Evolutionary conservation across 2,329 filamentous ascomycete genomes (phyloP), one percentile per base, ranked within the genome.

Genomic region (Epichloe sp.): DNA sequence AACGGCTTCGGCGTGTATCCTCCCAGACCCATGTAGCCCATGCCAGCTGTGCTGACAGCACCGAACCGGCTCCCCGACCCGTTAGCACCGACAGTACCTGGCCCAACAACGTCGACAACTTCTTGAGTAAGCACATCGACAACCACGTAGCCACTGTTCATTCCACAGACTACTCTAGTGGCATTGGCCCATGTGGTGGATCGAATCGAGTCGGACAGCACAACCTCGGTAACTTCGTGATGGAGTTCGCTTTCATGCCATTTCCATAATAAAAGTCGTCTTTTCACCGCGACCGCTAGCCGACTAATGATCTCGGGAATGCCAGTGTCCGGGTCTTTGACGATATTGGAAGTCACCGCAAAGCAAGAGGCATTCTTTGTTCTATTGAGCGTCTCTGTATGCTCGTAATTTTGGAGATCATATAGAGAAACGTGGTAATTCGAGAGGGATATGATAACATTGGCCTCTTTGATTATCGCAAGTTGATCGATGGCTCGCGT

Each of bases 1-100:
- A 98, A 75, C 6, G 93, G 94, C 62, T 88, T 94, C 2, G 93
- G 91, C 51, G 91, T 88, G 72, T 89, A 93, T 42, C 88, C 86
- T 47, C 88, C 89, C 63, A 97, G 83, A 1, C 91, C 91, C 79
- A 97, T 95, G 63, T 97, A 97, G 44, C 90, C 89, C 88, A 97
- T 96, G 46, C 88, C 87, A 7, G 85, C 86, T 50, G 83, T 86
- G 53, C 85, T 86, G 55, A 91, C 83, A 2, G 88, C 86, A 5
- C 88, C 88, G 58, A 96, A 91, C 38, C 89, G 79, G 51, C 82
- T 83, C 2, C 78, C 80, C 57, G 86, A 83, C 2, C 74, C 73
- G 1, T 74, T 72, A 1, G 80, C 75, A 11, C 82, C 83, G 51
- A 86, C 79, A 42, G 80, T 79, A 37, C 86, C 85, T 0, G 86